Conservation (phyloP, 140 eudicot species). For the Stevia rebaudiana region DNA sequence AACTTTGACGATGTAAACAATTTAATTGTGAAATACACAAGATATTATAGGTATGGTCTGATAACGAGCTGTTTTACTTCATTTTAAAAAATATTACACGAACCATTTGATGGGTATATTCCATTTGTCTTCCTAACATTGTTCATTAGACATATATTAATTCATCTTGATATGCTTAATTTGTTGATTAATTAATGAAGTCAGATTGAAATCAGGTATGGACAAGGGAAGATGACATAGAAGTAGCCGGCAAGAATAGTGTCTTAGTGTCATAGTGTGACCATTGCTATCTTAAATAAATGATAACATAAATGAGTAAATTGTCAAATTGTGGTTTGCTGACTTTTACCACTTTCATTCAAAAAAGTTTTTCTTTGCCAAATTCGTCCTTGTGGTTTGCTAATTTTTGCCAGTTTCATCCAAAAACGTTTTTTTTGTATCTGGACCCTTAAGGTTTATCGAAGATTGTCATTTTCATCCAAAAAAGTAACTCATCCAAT, state of each 20-base stretch:
- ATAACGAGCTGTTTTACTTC: constrained; percentile 5
- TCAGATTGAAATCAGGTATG: neutral
- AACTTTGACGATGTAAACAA: constrained; percentile 49
- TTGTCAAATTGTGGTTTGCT: too few species aligned
- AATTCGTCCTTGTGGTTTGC: too few species aligned
- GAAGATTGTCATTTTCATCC: too few species aligned
- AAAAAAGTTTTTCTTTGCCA: too few species aligned
- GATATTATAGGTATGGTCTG: neutral
- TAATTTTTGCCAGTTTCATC: too few species aligned
- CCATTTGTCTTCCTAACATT: neutral
- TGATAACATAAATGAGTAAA: too few species aligned
- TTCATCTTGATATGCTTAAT: neutral
- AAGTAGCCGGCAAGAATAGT: constrained; percentile 27
- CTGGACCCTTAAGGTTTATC: too few species aligned
- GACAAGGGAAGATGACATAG: constrained; percentile 15
- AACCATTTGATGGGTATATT: too few species aligned
- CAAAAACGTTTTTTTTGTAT: too few species aligned
- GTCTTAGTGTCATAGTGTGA: neutral
- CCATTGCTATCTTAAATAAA: constrained; percentile 3
- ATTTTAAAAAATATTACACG: neutral
- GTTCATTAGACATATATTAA: constrained; percentile 4
- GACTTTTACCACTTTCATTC: too few species aligned
- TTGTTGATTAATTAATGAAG: neutral
- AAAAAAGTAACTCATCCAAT: too few species aligned
- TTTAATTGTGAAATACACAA: neutral